Evolutionary conservation across 2,329 filamentous ascomycete genomes (phyloP), one percentile per base, ranked within the genome.

Genomic region (Xylariaceae sp.): DNA sequence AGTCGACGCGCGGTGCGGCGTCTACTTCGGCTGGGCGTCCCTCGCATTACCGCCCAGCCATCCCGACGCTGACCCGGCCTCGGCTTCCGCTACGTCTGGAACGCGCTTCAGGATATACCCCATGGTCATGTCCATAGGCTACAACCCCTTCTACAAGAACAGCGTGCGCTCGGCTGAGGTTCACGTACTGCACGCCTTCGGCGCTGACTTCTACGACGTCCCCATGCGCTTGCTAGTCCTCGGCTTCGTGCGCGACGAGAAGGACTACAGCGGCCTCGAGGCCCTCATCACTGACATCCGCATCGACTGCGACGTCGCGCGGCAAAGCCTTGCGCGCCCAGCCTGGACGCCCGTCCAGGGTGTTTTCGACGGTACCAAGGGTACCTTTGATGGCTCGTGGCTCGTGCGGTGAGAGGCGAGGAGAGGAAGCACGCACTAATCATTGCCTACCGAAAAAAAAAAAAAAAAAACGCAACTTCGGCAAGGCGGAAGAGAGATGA

Each of bases 91-190:
- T 4, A 2, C 8, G 29, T 2, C 41, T 1, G 8, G 30, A 3
- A 6, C 42, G 3, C 34, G 8, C 3, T 72, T 64, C 65, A 66
- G 68, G 44, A 76, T 94, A 54, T 89, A 86, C 71, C 89, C 89
- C 1, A 94, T 95, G 80, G 91, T 95, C 62, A 88, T 96, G 86
- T 89, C 85, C 58, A 92, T 96, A 62, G 94, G 94, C 44, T 97
- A 91, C 80, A 99, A 97, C 73, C 94, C 94, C 0, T 97, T 91
- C 74, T 99, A 96, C 80, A 91, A 91, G 70, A 97, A 99, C 78
- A 85, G 80, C 3, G 84, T 89, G 46, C 85, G 89, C 59, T 89
- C 83, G 59, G 91, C 94, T 68, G 91, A 96, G 78, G 91, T 95
- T 54, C 91, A 96, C 74, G 81, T 99, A 52, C 80, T 99, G 71